phyloP scores from a whole-genome alignment of 106 monocot genomes.

The Hemerocallis citrina region DNA sequence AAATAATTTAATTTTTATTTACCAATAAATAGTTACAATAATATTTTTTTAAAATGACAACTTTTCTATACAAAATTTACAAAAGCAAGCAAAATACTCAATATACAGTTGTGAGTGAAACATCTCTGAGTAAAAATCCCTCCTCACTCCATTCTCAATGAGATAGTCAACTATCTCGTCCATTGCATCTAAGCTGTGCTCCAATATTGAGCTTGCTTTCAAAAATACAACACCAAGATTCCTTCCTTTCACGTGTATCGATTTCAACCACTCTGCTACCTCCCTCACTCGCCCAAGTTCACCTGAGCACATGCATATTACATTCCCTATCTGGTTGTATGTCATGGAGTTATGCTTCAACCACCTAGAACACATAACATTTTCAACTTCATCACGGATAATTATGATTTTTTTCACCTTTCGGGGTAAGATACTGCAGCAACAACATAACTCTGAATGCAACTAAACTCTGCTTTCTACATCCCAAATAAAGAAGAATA shows the following conservation, averaged over 20 bases:
- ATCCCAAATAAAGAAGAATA: no score
- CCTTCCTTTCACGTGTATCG: slow-evolving; percentile 77
- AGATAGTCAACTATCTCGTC: slow-evolving; percentile 55
- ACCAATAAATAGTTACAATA: no score
- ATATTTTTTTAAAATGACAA: no score
- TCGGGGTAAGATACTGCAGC: no score
- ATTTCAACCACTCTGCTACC: slow-evolving; percentile 71
- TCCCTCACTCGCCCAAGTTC: slow-evolving; percentile 43
- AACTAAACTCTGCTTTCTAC: no score
- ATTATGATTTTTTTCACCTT: no score
- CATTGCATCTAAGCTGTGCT: slow-evolving; percentile 33
- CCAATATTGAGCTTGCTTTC: slow-evolving; percentile 47
- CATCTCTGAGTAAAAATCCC: no score
- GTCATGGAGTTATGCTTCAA: slow-evolving; percentile 91
- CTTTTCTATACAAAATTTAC: no score
- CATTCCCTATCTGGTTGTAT: slow-evolving; percentile 80
- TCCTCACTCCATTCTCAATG: slow-evolving; percentile 59
- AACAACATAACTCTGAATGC: no score
- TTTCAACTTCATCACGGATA: not conserved
- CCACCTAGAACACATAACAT: slow-evolving; percentile 65
- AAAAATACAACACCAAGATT: slow-evolving; percentile 67
- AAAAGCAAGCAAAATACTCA: no score
- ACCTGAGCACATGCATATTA: slow-evolving; percentile 61
- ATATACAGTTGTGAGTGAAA: no score
- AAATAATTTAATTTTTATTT: no score